A percentile compares a stretch with the other conserved stretches of the same genome.
Conservation (phyloP, 345 rosid species). For the Brassica incana region DNA sequence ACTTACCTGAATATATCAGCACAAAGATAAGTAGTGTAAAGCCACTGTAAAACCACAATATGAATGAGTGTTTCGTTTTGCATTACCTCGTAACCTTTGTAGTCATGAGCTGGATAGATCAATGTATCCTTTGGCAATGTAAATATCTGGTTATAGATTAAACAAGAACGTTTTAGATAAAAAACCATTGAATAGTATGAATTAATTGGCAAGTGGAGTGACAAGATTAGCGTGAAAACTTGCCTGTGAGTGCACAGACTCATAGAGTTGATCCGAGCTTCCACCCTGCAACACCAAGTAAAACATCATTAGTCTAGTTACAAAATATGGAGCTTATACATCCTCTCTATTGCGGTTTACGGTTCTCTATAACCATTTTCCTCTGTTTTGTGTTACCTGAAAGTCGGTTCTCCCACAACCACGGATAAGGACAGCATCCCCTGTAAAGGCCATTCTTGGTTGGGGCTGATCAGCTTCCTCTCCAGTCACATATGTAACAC, state of each 20-base stretch:
- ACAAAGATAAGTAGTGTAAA: not conserved
- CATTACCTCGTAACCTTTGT: slow-evolving; percentile 81
- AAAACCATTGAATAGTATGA: not conserved
- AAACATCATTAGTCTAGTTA: not conserved
- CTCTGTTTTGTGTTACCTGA: slow-evolving; percentile 55
- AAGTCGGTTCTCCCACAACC: slow-evolving; percentile 99
- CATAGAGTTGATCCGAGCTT: slow-evolving; percentile 73
- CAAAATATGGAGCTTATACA: not conserved
- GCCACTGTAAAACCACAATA: not conserved
- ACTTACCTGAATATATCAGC: slow-evolving; percentile 62
- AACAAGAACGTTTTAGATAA: not conserved
- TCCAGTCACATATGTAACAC: slow-evolving; percentile 92
- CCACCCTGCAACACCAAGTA: slow-evolving; percentile 64
- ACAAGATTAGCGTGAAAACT: slow-evolving; percentile 21
- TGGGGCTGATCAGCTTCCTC: slow-evolving; percentile 77
- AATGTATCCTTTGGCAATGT: slow-evolving; percentile 80
- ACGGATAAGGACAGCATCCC: slow-evolving; percentile 82
- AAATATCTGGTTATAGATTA: slow-evolving; percentile 58
- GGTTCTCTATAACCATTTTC: not conserved
- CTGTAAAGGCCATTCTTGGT: slow-evolving; percentile 95
- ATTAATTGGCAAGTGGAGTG: not conserved
- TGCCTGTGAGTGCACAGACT: slow-evolving; percentile 96
- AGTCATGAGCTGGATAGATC: slow-evolving; percentile 94
- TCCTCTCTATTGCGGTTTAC: not conserved
- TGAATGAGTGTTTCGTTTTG: not conserved